Percentiles rank a stretch among this genome's conserved stretches.
Evolutionary conservation across 106 monocot genomes (phyloP).

Genomic region (Dendrobium nobile): DNA sequence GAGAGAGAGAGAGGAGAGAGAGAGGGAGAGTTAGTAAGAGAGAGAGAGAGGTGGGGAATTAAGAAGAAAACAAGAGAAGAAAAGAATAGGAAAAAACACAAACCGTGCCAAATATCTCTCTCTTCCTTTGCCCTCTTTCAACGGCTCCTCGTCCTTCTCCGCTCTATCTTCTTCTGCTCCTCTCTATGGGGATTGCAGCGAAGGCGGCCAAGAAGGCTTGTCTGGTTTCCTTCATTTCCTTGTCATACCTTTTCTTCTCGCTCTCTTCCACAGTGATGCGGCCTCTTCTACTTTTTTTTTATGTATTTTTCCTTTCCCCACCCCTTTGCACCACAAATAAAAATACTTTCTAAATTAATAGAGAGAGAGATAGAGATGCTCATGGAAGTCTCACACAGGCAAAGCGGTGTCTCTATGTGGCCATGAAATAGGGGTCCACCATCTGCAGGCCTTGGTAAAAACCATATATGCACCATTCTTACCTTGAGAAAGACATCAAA

Average conservation of each 20-base stretch:
- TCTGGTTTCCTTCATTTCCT: slow-evolving; percentile 13
- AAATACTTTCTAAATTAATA: not conserved
- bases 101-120: slow-evolving; percentile 1
- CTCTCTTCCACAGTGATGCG: not conserved
- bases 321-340: not conserved
- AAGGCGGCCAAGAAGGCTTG: slow-evolving; percentile 4
- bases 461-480: not conserved
- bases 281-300: not conserved
- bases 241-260: slow-evolving; percentile 3
- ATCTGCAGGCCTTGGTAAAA: not conserved
- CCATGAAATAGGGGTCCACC: not conserved
- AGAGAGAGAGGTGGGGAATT: slow-evolving; percentile 1
- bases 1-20: slow-evolving; percentile 4
- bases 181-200: slow-evolving; percentile 1
- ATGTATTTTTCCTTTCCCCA: not conserved
- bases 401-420: not conserved
- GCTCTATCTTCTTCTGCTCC: not conserved
- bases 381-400: not conserved
- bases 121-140: not conserved
- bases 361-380: slow-evolving; percentile 8
- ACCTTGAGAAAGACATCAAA: not conserved
- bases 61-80: slow-evolving; percentile 6
- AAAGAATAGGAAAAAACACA: slow-evolving; percentile 8
- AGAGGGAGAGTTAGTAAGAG: not conserved
- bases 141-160: slow-evolving; percentile 1